Conservation (phyloP, 2,329 filamentous ascomycete species). For the Cladophialophora bantiana region DNA sequence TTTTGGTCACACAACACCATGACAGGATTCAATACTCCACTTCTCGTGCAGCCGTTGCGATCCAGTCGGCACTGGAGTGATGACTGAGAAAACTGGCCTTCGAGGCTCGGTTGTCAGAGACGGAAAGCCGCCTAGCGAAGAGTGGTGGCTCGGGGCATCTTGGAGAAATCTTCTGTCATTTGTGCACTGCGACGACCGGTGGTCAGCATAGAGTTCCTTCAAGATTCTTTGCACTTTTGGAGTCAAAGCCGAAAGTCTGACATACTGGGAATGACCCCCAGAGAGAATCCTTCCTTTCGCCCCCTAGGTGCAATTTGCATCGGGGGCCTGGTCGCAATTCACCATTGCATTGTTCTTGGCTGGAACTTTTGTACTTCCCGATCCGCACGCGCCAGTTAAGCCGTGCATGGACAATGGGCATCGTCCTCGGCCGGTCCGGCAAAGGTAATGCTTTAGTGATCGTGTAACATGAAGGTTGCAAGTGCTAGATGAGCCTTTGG, state of each 20-base stretch:
- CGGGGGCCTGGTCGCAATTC: slow-evolving; percentile 1
- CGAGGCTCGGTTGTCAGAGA: neutral
- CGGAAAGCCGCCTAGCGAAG: neutral
- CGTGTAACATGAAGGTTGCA: neutral
- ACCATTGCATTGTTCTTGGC: slow-evolving; percentile 6
- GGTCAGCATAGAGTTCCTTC: slow-evolving; percentile 7
- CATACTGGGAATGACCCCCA: slow-evolving; percentile 4
- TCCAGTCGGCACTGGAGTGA: neutral
- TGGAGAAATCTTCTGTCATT: neutral
- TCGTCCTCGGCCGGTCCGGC: neutral
- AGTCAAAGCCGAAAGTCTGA: slow-evolving; percentile 2
- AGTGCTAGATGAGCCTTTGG: too few species aligned
- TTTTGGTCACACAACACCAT: neutral
- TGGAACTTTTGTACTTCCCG: slow-evolving; percentile 7
- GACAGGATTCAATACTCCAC: neutral
- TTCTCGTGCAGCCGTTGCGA: neutral
- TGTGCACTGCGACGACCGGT: neutral
- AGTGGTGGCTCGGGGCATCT: neutral
- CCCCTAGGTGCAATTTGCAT: neutral
- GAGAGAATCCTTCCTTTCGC: slow-evolving; percentile 1
- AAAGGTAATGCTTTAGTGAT: neutral
- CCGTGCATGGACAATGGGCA: neutral
- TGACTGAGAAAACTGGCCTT: neutral
- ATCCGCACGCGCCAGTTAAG: neutral
- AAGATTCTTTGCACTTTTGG: neutral